phyloP scores from a whole-genome alignment of 2,329 filamentous ascomycete species.

The Clarireedia monteithiana region DNA sequence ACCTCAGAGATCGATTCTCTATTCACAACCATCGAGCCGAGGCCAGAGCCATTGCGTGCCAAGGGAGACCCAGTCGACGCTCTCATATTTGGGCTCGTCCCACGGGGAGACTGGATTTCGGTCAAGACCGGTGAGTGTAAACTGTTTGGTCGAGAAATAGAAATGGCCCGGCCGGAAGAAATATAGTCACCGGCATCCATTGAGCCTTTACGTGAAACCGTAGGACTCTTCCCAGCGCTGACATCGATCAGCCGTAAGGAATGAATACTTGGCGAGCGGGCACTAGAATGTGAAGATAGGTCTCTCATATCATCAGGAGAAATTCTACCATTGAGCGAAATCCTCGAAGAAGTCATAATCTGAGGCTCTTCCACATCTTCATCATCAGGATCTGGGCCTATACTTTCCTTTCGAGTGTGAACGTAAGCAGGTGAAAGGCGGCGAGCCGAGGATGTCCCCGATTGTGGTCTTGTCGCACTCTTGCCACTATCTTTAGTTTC shows the following conservation, averaged over 20 bases:
- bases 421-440: too few species aligned
- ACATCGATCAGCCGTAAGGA: conserved; percentile 30
- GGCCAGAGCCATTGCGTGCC: conserved; percentile 17
- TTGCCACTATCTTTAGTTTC: conserved; percentile 4
- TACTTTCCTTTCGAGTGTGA: too few species aligned
- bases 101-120: conserved; percentile 17
- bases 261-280: conserved; percentile 26
- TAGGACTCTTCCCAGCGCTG: conserved; percentile 19
- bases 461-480: neutral
- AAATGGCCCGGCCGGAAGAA: conserved; percentile 11
- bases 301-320: conserved; percentile 21
- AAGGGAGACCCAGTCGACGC: conserved; percentile 20
- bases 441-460: too few species aligned
- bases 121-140: conserved; percentile 14
- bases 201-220: conserved; percentile 17
- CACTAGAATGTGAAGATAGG: conserved; percentile 20
- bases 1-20: conserved; percentile 26
- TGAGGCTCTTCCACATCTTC: conserved; percentile 27
- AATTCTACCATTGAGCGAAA: conserved; percentile 25
- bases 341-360: conserved; percentile 30
- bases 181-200: conserved; percentile 16
- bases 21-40: conserved; percentile 16
- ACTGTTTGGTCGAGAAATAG: conserved; percentile 19
- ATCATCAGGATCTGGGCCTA: conserved; percentile 10
- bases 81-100: conserved; percentile 21